These are phyloP conservation scores for Tagetes erecta DNA, from an alignment of 129 eudicot species.

Conservation along the genomic window DNA sequence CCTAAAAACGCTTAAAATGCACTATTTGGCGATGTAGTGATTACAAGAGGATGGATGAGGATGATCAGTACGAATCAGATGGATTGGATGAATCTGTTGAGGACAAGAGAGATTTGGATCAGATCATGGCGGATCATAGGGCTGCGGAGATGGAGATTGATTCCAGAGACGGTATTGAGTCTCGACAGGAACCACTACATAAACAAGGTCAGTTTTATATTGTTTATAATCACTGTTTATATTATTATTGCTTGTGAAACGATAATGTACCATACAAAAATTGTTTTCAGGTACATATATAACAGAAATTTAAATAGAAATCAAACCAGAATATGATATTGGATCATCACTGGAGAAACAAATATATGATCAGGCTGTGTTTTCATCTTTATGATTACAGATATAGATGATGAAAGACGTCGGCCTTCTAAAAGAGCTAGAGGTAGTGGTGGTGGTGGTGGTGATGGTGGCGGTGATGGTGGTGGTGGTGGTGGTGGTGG, in stretches of 20 bases:
- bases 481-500: background rate
- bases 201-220: conserved; percentile 69
- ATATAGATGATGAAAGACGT: conserved; percentile 75
- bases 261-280: no score
- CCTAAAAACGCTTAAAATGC: no score
- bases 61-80: conserved; percentile 71
- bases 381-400: conserved; percentile 43
- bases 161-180: conserved; percentile 53
- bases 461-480: conserved; percentile 3
- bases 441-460: conserved; percentile 50
- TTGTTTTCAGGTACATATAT: no score
- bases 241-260: no score
- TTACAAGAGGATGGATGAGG: conserved; percentile 76
- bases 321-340: no score
- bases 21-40: conserved; percentile 41
- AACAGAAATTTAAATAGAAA: no score
- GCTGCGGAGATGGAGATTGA: conserved; percentile 90
- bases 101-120: conserved; percentile 90
- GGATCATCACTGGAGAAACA: background rate
- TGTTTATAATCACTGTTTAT: no score
- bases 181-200: conserved; percentile 77
- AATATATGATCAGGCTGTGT: conserved; percentile 13
- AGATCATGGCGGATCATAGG: conserved; percentile 82
- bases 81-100: conserved; percentile 80
- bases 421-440: conserved; percentile 90